These are phyloP conservation scores for Actinidia chinensis DNA, from an alignment of 179 eudicot species.

Conservation along the genomic window DNA sequence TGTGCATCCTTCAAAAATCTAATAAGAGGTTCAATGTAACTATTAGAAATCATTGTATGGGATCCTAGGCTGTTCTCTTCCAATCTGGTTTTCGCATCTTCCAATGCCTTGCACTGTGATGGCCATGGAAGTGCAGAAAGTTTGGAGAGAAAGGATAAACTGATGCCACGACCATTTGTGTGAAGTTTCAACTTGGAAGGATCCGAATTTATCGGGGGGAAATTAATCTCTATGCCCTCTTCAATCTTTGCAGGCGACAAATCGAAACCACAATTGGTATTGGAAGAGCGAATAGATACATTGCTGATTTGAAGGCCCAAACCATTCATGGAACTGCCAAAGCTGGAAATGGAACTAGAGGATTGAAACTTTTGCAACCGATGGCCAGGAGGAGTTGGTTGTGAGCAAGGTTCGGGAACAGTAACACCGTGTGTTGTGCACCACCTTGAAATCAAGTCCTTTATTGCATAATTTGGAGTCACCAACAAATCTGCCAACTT, in stretches of 20 bases:
- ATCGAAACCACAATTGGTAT: constrained; percentile 37
- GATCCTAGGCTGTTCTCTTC: constrained; percentile 35
- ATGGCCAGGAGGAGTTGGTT: constrained; percentile 21
- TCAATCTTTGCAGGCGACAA: constrained; percentile 25
- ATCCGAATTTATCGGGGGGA: constrained; percentile 19
- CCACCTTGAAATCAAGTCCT: constrained; percentile 62
- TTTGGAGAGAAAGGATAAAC: constrained; percentile 35
- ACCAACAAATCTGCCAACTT: constrained; percentile 44
- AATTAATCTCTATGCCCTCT: constrained; percentile 20
- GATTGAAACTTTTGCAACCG: constrained; percentile 41
- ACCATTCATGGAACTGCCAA: constrained; percentile 55
- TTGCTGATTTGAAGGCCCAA: constrained; percentile 52
- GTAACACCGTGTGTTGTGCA: constrained; percentile 33
- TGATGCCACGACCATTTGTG: constrained; percentile 30
- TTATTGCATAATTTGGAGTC: constrained; percentile 55
- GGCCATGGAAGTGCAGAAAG: constrained; percentile 65
- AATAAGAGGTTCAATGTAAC: constrained; percentile 49
- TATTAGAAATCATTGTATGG: constrained; percentile 37
- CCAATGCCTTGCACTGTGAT: constrained; percentile 47
- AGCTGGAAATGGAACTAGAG: constrained; percentile 55
- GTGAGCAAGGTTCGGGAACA: constrained; percentile 33
- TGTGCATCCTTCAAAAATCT: constrained; percentile 56
- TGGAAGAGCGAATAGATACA: constrained; percentile 54
- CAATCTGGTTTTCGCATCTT: constrained; percentile 45
- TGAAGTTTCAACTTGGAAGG: constrained; percentile 22